A percentile compares a stretch with the other conserved stretches of the same genome.
Evolutionary conservation across 2,329 filamentous ascomycete species (phyloP).

Genomic region (Epichloe baconii): DNA sequence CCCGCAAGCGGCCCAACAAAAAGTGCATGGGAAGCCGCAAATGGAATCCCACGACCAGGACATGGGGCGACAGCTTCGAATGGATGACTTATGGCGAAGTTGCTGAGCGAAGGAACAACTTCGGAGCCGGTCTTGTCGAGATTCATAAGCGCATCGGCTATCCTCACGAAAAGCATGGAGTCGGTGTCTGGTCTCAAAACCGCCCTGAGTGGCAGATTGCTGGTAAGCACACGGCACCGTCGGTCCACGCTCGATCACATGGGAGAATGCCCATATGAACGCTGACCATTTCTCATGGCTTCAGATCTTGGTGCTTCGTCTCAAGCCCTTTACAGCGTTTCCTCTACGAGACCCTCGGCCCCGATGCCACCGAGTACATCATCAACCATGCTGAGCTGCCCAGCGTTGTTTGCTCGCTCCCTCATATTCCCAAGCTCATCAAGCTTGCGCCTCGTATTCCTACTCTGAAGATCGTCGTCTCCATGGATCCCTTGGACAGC

Average conservation of each 20-base stretch:
- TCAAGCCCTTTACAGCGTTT: slow-evolving; percentile 79
- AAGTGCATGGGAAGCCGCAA: slow-evolving; percentile 69
- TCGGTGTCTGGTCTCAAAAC: slow-evolving; percentile 81
- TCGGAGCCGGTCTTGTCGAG: slow-evolving; percentile 76
- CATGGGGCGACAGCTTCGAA: slow-evolving; percentile 59
- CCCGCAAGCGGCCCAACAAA: slow-evolving; percentile 48
- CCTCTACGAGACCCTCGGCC: slow-evolving; percentile 93
- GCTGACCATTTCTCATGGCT: background rate
- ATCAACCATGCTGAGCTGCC: slow-evolving; percentile 74
- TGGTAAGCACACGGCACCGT: slow-evolving; percentile 28
- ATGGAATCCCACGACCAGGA: slow-evolving; percentile 62
- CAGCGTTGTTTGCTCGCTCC: slow-evolving; percentile 65
- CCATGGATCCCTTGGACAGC: slow-evolving; percentile 66
- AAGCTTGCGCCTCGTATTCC: slow-evolving; percentile 69
- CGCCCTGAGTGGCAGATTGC: slow-evolving; percentile 79
- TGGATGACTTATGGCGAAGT: slow-evolving; percentile 77
- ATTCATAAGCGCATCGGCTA: slow-evolving; percentile 64
- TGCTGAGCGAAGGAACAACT: slow-evolving; percentile 65
- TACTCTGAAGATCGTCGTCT: slow-evolving; percentile 75
- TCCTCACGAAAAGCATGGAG: slow-evolving; percentile 47
- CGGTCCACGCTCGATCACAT: background rate
- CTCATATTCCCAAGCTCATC: slow-evolving; percentile 68
- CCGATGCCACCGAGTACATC: slow-evolving; percentile 87
- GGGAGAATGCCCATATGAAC: background rate
- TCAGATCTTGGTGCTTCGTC: slow-evolving; percentile 75